Evolutionary conservation across 768 basidiomycete genomes (phyloP), one percentile per base, ranked within the genome.

Genomic region (Boletellus ananas): DNA sequence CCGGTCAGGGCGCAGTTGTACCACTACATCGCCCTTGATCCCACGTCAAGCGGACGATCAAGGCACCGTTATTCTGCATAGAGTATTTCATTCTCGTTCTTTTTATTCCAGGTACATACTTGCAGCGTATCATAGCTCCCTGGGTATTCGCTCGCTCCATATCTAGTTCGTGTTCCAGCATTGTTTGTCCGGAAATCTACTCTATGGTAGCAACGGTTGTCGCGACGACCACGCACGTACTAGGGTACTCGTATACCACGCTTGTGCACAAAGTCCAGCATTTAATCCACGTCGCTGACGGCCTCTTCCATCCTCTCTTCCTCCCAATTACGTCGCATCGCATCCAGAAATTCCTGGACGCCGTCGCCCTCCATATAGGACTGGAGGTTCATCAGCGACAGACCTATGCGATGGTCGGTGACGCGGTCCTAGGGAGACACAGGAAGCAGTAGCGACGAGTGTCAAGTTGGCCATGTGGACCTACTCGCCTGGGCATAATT

Each of bases 361-460:
- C 78, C 82, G 23, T 83, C 79, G 2, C 83, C 85, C 57, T 87
- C 84, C 63, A 90, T 74, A 4, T 87, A 79, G 0, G 78, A 75
- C 4, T 72, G 68, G 4, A 89, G 73, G 52, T 87, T 87, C 70
- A 75, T 83, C 23, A 90, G 56, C 1, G 88, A 86, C 21, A 94
- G 63, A 4, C 87, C 87, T 36, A 96, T 83, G 0, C 94, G 79
- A 59, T 97, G 94, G 65, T 96, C 94, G 3, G 94, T 98, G 10
- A 97, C 82, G 10, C 94, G 85, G 55, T 93, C 92, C 86, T 95
- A 29, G 8, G 45, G 29, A 20, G 29, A 29, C 4, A 11, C 4
- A 25, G 7, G 4, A 25, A 6, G 23, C 1, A 25, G 23, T 25
- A 3, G 4, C 23, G 23, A 13, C 37, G 11, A 29, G n/a, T 16